Percentiles rank a stretch among this genome's conserved stretches.
Evolutionary conservation across 169 alveolate genomes (phyloP).

Genomic region (Plasmodium relictum): DNA sequence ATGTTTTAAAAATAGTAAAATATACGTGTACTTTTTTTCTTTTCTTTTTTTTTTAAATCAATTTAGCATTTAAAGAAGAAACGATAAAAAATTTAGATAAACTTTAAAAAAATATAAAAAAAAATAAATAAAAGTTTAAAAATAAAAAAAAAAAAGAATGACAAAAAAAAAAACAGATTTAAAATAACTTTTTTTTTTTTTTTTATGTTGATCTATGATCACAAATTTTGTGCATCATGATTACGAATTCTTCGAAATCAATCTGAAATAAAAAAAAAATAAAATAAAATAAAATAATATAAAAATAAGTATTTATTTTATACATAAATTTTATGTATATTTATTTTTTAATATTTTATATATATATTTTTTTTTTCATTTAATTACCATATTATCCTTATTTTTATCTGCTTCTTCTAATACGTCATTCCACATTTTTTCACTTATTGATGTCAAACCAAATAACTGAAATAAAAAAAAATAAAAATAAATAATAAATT

Average conservation of each 20-base stretch:
- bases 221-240: slow-evolving; percentile 85
- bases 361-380: not conserved
- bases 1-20: too few relatives aligned
- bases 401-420: slow-evolving; percentile 83
- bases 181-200: not conserved
- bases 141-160: too few relatives aligned
- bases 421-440: slow-evolving; percentile 82
- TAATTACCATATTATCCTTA: slow-evolving; percentile 83
- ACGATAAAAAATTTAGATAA: slow-evolving; percentile 15
- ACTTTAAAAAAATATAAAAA: slow-evolving; percentile 10
- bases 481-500: not conserved
- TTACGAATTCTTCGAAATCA: slow-evolving; percentile 86
- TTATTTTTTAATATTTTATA: not conserved
- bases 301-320: not conserved
- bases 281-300: not conserved
- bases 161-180: too few relatives aligned
- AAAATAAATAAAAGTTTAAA: not conserved
- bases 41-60: too few relatives aligned
- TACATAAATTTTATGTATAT: not conserved
- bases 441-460: slow-evolving; percentile 82
- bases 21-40: too few relatives aligned
- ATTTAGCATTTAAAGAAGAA: not conserved
- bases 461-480: slow-evolving; percentile 71
- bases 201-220: slow-evolving; percentile 45
- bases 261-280: slow-evolving; percentile 22